Evolutionary conservation across 2,329 filamentous ascomycete species (phyloP), one percentile per base, ranked within the genome.

Genomic region (Lasiodiplodia sp.): DNA sequence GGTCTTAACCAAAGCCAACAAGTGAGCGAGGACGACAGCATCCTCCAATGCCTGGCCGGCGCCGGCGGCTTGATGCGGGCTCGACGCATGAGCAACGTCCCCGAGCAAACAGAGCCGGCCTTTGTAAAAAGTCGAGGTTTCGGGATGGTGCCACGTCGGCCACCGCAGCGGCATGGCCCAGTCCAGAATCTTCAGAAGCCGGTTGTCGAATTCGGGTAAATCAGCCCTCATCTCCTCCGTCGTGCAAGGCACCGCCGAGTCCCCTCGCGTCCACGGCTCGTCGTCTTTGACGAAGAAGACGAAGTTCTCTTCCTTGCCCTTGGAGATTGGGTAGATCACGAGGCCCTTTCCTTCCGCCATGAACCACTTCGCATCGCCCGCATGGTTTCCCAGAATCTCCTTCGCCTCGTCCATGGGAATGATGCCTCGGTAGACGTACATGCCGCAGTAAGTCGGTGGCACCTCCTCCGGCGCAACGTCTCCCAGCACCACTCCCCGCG

Each of bases 11-110:
- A 53, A 31, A 34, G 70, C 70, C 62, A 85, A 71, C 3, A 85
- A 66, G 8, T 76, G 73, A 8, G 79, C 77, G 47, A 87, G 78
- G 0, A 83, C 74, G 31, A 86, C 79, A 1, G 80, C 83, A 67
- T 88, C 86, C 73, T 88, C 86, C 62, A 88, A 79, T 7, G 85
- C 85, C 72, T 85, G 83, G 2, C 86, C 85, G 1, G 86, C 87
- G 4, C 87, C 87, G 0, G 85, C 82, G 2, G 86, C 86, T 10
- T 85, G 82, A 73, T 88, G 85, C 1, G 87, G 87, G 0, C 83
- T 84, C 0, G 80, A 77, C 0, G 86, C 86, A 71, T 88, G 86
- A 2, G 86, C 86, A 37, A 63, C 40, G 10, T 63, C 58, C 3
- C 87, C 87, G 0, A 86, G 79, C 1, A 88, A 72, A 55, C 83